phyloP scores from a whole-genome alignment of 805 yeast species.

The Schizosaccharomyces octosporus region DNA sequence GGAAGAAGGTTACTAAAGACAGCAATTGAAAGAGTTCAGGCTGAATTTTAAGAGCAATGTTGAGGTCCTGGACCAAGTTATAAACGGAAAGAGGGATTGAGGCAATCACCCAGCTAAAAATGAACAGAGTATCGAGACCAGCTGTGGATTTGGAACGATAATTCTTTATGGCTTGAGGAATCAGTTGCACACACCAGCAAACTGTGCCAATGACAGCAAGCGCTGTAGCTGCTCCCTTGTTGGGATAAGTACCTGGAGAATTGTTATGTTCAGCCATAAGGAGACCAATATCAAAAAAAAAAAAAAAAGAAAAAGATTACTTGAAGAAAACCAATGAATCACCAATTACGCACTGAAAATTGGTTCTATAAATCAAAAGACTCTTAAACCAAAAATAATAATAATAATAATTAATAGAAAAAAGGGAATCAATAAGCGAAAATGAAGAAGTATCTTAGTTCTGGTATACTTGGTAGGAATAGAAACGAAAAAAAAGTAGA shows the following conservation, averaged over 20 bases:
- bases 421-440: too few species aligned
- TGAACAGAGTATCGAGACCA: slow-evolving; percentile 74
- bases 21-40: slow-evolving; percentile 62
- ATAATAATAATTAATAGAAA: too few species aligned
- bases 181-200: slow-evolving; percentile 74
- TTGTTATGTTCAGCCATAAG: neutral
- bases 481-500: too few species aligned
- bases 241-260: neutral
- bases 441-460: too few species aligned
- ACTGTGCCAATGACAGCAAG: slow-evolving; percentile 76
- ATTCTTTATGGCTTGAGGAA: slow-evolving; percentile 64
- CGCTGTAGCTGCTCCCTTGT: slow-evolving; percentile 31
- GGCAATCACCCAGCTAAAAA: slow-evolving; percentile 55
- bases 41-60: slow-evolving; percentile 60
- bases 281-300: too few species aligned
- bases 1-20: slow-evolving; percentile 40
- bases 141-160: slow-evolving; percentile 53
- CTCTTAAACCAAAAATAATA: too few species aligned
- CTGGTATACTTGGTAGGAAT: too few species aligned
- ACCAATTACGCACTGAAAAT: too few species aligned
- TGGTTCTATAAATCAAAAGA: too few species aligned
- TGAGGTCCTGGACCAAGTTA: slow-evolving; percentile 44
- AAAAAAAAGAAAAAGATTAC: too few species aligned
- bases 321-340: too few species aligned
- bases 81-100: slow-evolving; percentile 78